A percentile compares a stretch with the other conserved stretches of the same genome.
phyloP scores from a whole-genome alignment of 1,139 yeast genomes.

The Yamadazyma aaseri region DNA sequence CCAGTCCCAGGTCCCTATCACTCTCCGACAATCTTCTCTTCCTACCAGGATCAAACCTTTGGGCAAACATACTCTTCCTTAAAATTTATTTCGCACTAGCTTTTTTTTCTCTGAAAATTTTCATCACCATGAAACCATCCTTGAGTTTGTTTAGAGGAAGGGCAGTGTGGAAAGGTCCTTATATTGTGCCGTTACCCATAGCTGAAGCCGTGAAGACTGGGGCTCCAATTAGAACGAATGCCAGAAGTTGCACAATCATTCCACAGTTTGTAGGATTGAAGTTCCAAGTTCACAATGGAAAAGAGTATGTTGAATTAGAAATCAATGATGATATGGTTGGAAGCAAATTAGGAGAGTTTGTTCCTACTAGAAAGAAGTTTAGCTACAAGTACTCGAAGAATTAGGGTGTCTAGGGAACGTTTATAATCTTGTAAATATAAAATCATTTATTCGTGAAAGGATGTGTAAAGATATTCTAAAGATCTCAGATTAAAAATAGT shows the following conservation, averaged over 20 bases:
- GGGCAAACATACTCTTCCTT: conserved; percentile 69
- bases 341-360: conserved; percentile 92
- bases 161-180: conserved; percentile 93
- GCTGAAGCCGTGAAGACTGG: conserved; percentile 79
- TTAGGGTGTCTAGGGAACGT: conserved; percentile 18
- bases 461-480: too few species aligned
- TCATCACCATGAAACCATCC: conserved; percentile 54
- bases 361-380: conserved; percentile 87
- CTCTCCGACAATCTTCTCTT: conserved; percentile 10
- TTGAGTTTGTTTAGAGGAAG: conserved; percentile 51
- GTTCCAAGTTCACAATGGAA: conserved; percentile 95
- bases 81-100: conserved; percentile 1
- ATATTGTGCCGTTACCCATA: conserved; percentile 88
- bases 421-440: conserved; percentile 13
- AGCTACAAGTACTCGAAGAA: conserved; percentile 74
- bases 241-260: conserved; percentile 87
- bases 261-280: conserved; percentile 94
- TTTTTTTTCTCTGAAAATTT: conserved; percentile 7
- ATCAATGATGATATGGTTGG: conserved; percentile 97
- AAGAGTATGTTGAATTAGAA: conserved; percentile 85
- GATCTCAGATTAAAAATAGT: too few species aligned
- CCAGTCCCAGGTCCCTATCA: conserved; percentile 1
- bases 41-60: conserved; percentile 55
- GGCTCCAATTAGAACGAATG: conserved; percentile 89
- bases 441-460: too few species aligned